A percentile compares a stretch with the other conserved stretches of the same genome.
Conservation (phyloP, 2,329 filamentous ascomycete species). For the Leptographium lundbergii region DNA sequence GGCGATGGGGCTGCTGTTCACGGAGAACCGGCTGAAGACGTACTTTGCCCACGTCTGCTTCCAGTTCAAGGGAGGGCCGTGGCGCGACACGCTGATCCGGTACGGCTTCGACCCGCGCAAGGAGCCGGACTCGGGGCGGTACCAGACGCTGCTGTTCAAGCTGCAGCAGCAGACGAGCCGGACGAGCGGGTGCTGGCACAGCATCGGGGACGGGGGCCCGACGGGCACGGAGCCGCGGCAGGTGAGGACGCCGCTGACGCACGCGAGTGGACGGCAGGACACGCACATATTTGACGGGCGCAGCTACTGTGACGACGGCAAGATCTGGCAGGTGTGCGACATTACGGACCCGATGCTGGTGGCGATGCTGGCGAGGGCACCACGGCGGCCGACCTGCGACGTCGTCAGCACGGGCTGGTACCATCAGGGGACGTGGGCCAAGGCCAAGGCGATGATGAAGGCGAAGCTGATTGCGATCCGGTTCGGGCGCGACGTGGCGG, state of each 20-base stretch:
- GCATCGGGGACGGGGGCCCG: slow-evolving; percentile 5
- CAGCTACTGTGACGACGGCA: slow-evolving; percentile 63
- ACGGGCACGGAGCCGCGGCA: background rate
- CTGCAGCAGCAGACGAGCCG: slow-evolving; percentile 39
- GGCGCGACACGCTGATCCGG: slow-evolving; percentile 74
- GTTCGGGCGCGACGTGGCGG: slow-evolving; percentile 37
- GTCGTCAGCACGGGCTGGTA: slow-evolving; percentile 67
- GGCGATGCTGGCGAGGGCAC: slow-evolving; percentile 49
- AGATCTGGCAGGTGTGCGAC: slow-evolving; percentile 91
- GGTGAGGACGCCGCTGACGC: background rate
- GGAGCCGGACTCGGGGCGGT: slow-evolving; percentile 63
- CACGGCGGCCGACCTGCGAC: slow-evolving; percentile 47
- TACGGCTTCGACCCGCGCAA: slow-evolving; percentile 78
- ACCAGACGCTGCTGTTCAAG: slow-evolving; percentile 85
- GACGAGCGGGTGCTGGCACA: slow-evolving; percentile 25
- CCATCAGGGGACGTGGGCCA: slow-evolving; percentile 66
- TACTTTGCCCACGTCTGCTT: slow-evolving; percentile 79
- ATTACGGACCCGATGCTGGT: slow-evolving; percentile 68
- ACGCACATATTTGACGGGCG: slow-evolving; percentile 77
- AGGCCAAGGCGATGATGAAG: slow-evolving; percentile 78
- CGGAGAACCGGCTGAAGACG: slow-evolving; percentile 51
- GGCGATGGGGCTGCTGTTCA: slow-evolving; percentile 18
- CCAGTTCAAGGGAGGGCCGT: slow-evolving; percentile 85
- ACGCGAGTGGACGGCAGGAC: slow-evolving; percentile 21
- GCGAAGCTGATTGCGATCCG: slow-evolving; percentile 64